phyloP scores from a whole-genome alignment of 768 basidiomycete genomes.

The Boletus fagicola region DNA sequence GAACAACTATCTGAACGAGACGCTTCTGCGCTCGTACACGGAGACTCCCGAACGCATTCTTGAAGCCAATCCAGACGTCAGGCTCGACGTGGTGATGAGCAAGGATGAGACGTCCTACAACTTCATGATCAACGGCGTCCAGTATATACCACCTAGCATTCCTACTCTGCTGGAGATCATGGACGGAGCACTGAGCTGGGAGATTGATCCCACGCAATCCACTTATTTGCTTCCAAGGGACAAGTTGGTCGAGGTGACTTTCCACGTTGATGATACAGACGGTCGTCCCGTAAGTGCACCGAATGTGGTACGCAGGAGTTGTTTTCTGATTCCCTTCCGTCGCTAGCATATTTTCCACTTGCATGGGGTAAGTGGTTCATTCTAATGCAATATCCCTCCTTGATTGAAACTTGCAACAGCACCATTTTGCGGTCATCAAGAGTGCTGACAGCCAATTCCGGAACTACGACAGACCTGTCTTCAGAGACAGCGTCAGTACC shows the following conservation, averaged over 20 bases:
- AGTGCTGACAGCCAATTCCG: slow-evolving; percentile 14
- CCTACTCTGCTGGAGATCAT: slow-evolving; percentile 23
- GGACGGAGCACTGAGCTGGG: slow-evolving; percentile 17
- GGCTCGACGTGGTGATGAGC: slow-evolving; percentile 14
- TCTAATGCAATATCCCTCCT: background rate
- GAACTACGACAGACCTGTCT: slow-evolving; percentile 49
- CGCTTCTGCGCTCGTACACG: slow-evolving; percentile 15
- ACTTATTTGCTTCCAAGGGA: slow-evolving; percentile 16
- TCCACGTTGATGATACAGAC: slow-evolving; percentile 5
- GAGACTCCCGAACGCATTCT: slow-evolving; percentile 11
- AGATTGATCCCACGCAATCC: slow-evolving; percentile 8
- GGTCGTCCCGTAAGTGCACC: slow-evolving; percentile 31
- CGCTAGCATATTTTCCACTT: slow-evolving; percentile 23
- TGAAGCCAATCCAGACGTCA: slow-evolving; percentile 19
- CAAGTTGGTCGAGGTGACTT: slow-evolving; percentile 18
- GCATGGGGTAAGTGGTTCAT: slow-evolving; percentile 16
- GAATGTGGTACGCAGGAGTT: no score
- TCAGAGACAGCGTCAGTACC: slow-evolving; percentile 49
- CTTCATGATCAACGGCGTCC: slow-evolving; percentile 15
- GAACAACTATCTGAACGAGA: slow-evolving; percentile 14
- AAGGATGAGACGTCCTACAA: slow-evolving; percentile 7
- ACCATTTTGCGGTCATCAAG: no score
- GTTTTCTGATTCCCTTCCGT: background rate
- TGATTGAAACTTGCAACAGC: background rate
- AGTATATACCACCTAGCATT: slow-evolving; percentile 13